Percentiles rank a stretch among this genome's conserved stretches.
Evolutionary conservation across 257 asterid species (phyloP).

Genomic region (Craterostigma plantagineum): DNA sequence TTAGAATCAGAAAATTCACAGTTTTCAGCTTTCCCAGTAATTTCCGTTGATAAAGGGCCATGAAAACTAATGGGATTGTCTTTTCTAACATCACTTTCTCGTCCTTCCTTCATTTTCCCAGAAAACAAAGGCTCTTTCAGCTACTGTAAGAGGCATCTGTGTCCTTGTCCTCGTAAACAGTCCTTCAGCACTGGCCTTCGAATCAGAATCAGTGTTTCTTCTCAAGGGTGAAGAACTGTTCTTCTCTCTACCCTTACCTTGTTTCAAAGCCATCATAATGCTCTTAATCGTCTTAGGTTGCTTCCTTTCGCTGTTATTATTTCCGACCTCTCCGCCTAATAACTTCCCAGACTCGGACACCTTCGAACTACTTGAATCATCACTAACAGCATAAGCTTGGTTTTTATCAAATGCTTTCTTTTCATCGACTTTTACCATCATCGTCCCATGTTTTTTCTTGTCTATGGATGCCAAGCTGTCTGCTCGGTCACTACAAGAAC

Average conservation of each 20-base stretch:
- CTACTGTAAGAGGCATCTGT: conserved; percentile 46
- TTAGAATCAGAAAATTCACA: no score
- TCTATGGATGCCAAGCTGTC: no score
- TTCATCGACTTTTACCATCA: no score
- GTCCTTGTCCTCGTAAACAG: conserved; percentile 21
- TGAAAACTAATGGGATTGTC: no score
- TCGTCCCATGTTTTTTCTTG: neutral
- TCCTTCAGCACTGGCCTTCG: no score
- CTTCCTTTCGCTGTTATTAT: conserved; percentile 26
- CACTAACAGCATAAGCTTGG: conserved; percentile 16
- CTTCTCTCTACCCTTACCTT: conserved; percentile 66
- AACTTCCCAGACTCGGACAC: no score
- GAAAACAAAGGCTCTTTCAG: no score
- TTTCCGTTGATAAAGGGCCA: no score
- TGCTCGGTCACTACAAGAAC: conserved; percentile 87
- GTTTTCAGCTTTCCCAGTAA: no score
- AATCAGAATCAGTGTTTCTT: conserved; percentile 23
- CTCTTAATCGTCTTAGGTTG: conserved; percentile 53
- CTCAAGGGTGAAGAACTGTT: conserved; percentile 83
- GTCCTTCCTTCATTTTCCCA: no score
- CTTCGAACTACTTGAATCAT: conserved; percentile 5
- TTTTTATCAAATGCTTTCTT: no score
- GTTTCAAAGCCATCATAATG: conserved; percentile 73
- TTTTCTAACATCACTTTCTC: no score
- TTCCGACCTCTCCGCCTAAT: conserved; percentile 24